phyloP scores from a whole-genome alignment of 2,329 filamentous ascomycete species.

The Cladosporium halotolerans region DNA sequence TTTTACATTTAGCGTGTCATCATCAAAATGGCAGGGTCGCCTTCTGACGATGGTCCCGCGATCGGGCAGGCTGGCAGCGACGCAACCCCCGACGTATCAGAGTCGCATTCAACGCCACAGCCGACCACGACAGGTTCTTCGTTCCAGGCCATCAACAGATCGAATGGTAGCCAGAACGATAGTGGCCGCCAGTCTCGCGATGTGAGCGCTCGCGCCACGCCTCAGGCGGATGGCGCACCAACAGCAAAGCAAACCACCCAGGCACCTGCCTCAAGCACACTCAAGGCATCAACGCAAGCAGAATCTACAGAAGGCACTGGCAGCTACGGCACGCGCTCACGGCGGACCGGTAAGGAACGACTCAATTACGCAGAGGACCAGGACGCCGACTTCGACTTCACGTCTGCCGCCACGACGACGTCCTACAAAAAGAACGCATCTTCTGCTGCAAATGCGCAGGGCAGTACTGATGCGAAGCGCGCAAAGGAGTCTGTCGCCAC shows the following conservation, averaged over 20 bases:
- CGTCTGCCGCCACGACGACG: slow-evolving; percentile 33
- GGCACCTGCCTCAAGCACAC: background rate
- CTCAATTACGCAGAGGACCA: slow-evolving; percentile 95
- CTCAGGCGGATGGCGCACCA: slow-evolving; percentile 1
- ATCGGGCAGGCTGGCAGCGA: background rate
- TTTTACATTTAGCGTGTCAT: background rate
- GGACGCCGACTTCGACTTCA: slow-evolving; percentile 78
- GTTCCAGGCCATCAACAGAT: slow-evolving; percentile 24
- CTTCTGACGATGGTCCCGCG: slow-evolving; percentile 8
- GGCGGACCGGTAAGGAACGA: slow-evolving; percentile 69
- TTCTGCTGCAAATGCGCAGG: slow-evolving; percentile 10
- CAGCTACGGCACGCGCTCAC: slow-evolving; percentile 82
- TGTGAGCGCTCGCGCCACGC: slow-evolving; percentile 6
- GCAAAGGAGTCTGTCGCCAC: slow-evolving; percentile 13
- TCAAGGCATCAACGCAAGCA: slow-evolving; percentile 24
- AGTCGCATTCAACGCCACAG: slow-evolving; percentile 2
- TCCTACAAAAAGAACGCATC: slow-evolving; percentile 30
- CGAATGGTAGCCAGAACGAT: slow-evolving; percentile 16
- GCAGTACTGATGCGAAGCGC: slow-evolving; percentile 14
- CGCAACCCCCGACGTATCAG: background rate
- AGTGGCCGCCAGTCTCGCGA: slow-evolving; percentile 12
- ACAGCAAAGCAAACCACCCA: background rate
- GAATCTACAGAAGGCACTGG: slow-evolving; percentile 32
- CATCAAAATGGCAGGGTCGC: slow-evolving; percentile 12
- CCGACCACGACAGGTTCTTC: slow-evolving; percentile 10